Evolutionary conservation across 805 yeast genomes (phyloP).

Genomic region (Wilhelminamyces savonicus): DNA sequence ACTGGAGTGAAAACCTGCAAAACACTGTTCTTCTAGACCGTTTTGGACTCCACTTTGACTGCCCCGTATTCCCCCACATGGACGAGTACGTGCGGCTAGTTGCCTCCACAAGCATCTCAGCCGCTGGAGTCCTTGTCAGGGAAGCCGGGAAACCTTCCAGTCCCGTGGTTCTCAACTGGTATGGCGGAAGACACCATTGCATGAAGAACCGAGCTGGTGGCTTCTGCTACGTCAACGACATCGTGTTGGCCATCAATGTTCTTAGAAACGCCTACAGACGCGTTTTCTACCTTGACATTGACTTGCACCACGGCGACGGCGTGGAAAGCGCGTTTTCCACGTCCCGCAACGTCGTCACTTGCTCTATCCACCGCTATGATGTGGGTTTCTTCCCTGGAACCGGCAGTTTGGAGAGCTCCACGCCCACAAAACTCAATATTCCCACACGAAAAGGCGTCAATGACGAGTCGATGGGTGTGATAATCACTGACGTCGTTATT

Average conservation of each 20-base stretch:
- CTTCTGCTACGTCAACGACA: conserved; percentile 69
- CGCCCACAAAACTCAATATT: conserved; percentile 38
- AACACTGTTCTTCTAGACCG: conserved; percentile 12
- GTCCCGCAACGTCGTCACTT: conserved; percentile 50
- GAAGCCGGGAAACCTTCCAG: conserved; percentile 10
- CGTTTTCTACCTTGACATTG: conserved; percentile 63
- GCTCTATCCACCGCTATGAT: conserved; percentile 61
- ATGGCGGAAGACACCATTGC: conserved; percentile 77
- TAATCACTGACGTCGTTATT: conserved; percentile 35
- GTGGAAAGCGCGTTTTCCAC: conserved; percentile 59
- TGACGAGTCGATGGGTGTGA: conserved; percentile 34
- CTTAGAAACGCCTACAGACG: conserved; percentile 41
- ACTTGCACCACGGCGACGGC: conserved; percentile 79
- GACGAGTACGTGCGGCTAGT: conserved; percentile 40
- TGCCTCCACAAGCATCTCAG: conserved; percentile 54
- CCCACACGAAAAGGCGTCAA: conserved; percentile 54
- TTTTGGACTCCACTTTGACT: conserved; percentile 55
- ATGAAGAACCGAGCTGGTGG: conserved; percentile 52
- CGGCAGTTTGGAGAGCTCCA: conserved; percentile 37
- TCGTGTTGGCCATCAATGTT: conserved; percentile 48
- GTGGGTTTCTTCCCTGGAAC: conserved; percentile 72
- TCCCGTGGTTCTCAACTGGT: conserved; percentile 57
- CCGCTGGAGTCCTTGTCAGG: conserved; percentile 32
- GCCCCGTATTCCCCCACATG: conserved; percentile 54
- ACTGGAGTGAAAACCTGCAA: conserved; percentile 4